These are phyloP conservation scores for Talaromyces stipitatus DNA, from an alignment of 495 filamentous ascomycete species.

Conservation along the genomic window DNA sequence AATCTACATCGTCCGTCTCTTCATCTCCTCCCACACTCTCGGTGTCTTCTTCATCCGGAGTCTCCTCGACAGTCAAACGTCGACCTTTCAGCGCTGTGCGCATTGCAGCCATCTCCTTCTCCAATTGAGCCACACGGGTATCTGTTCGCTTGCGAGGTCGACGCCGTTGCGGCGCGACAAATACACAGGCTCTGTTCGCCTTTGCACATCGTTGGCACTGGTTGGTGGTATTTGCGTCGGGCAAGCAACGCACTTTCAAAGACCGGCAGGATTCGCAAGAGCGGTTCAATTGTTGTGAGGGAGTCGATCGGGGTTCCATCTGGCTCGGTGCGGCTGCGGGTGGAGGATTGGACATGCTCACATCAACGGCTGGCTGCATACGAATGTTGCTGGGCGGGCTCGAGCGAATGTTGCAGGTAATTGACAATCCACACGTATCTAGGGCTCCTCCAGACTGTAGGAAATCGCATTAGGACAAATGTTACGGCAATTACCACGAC, in stretches of 20 bases:
- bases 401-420: neutral
- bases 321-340: neutral
- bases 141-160: conserved; percentile 77
- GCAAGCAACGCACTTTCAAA: conserved; percentile 80
- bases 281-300: conserved; percentile 41
- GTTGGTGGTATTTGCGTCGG: conserved; percentile 46
- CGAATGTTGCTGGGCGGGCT: neutral
- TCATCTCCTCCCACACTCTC: conserved; percentile 3
- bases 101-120: conserved; percentile 75
- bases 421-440: neutral
- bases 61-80: conserved; percentile 23
- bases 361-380: neutral
- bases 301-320: conserved; percentile 11
- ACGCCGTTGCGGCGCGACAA: conserved; percentile 72
- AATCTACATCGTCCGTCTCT: conserved; percentile 16
- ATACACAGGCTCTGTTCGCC: conserved; percentile 63
- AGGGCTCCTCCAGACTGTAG: neutral
- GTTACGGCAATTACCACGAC: neutral
- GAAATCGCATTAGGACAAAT: neutral
- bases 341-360: neutral
- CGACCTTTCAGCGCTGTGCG: conserved; percentile 34
- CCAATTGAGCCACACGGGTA: conserved; percentile 76
- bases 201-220: conserved; percentile 78
- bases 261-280: conserved; percentile 82
- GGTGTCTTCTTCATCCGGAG: conserved; percentile 14